Conservation (phyloP, 257 asterid species). For the Rhazya stricta region DNA sequence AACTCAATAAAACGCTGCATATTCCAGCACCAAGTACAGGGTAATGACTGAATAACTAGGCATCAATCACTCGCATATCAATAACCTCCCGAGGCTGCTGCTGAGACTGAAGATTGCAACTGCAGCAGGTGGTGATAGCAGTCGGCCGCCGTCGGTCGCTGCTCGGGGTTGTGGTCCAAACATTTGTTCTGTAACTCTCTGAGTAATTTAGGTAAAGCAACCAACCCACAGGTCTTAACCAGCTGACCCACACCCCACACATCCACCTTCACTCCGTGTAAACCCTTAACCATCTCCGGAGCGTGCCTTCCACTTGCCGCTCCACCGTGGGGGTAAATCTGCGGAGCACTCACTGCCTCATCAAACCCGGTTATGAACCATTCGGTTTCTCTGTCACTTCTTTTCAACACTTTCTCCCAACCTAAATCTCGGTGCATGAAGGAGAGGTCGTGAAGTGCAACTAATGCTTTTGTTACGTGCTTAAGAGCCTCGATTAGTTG, state of each 20-base stretch:
- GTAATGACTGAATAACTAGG: conserved; percentile 3
- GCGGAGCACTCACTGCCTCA: conserved; percentile 41
- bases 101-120: conserved; percentile 47
- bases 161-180: conserved; percentile 47
- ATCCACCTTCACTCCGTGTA: conserved; percentile 44
- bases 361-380: conserved; percentile 43
- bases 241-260: conserved; percentile 51
- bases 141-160: conserved; percentile 55
- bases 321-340: conserved; percentile 31
- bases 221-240: conserved; percentile 43
- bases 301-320: conserved; percentile 32
- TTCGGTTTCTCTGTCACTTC: conserved; percentile 30
- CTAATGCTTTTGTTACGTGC: conserved; percentile 42
- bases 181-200: conserved; percentile 46
- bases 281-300: conserved; percentile 43
- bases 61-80: conserved; percentile 20
- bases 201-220: conserved; percentile 34
- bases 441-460: conserved; percentile 38
- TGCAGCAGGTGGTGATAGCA: conserved; percentile 51
- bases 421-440: conserved; percentile 46
- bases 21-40: neutral
- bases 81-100: conserved; percentile 33
- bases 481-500: conserved; percentile 36
- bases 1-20: neutral
- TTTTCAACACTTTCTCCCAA: conserved; percentile 43